Conservation (phyloP, 2,329 filamentous ascomycete genomes). For the Alternaria tenuissima region DNA sequence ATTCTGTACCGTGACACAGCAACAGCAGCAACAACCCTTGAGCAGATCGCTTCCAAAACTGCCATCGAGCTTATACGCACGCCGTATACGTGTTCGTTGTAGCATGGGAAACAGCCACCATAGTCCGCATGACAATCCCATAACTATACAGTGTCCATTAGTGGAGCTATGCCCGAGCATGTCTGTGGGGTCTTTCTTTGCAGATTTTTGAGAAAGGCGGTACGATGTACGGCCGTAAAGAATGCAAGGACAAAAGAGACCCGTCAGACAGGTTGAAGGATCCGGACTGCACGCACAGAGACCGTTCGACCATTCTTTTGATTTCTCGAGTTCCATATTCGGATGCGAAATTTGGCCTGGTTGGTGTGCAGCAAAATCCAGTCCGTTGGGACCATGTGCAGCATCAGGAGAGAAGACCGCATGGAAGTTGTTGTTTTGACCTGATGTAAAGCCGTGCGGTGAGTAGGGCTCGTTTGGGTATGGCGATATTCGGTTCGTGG, state of each 20-base stretch:
- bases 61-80: slow-evolving; percentile 55
- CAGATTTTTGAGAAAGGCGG: slow-evolving; percentile 49
- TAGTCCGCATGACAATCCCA: slow-evolving; percentile 49
- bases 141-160: slow-evolving; percentile 53
- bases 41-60: slow-evolving; percentile 46
- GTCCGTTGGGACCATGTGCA: slow-evolving; percentile 50
- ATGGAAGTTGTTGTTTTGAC: slow-evolving; percentile 33
- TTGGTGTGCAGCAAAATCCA: slow-evolving; percentile 46
- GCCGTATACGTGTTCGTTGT: slow-evolving; percentile 52
- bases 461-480: slow-evolving; percentile 42
- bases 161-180: slow-evolving; percentile 47
- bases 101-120: slow-evolving; percentile 51
- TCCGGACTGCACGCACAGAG: slow-evolving; percentile 49
- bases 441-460: slow-evolving; percentile 40
- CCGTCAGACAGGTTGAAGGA: slow-evolving; percentile 49
- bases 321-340: slow-evolving; percentile 46
- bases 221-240: slow-evolving; percentile 56
- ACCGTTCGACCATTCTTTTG: slow-evolving; percentile 42
- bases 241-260: slow-evolving; percentile 55
- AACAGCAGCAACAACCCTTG: slow-evolving; percentile 51
- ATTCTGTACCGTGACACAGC: slow-evolving; percentile 55
- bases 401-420: slow-evolving; percentile 50
- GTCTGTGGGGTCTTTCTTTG: slow-evolving; percentile 53
- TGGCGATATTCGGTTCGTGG: slow-evolving; percentile 20
- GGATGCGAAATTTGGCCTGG: slow-evolving; percentile 54